These are phyloP conservation scores for Globisporangium carolinianum DNA, from an alignment of 352 stramenopile species.

Conservation along the genomic window DNA sequence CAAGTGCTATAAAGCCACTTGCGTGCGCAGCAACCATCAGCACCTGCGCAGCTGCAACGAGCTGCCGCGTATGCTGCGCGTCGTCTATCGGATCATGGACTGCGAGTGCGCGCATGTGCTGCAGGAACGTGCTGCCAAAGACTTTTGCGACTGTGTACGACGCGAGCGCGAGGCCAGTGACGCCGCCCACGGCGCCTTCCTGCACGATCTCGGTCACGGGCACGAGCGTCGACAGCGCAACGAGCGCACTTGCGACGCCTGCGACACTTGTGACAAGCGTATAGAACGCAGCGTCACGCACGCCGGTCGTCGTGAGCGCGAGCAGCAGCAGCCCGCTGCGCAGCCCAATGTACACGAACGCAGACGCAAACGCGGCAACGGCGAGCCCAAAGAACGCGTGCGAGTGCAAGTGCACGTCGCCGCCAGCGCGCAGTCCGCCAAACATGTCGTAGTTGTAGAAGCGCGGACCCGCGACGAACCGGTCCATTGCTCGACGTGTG, in stretches of 20 bases:
- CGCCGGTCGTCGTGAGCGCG: slow-evolving; percentile 17
- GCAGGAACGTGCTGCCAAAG: slow-evolving; percentile 12
- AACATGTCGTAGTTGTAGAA: slow-evolving; percentile 24
- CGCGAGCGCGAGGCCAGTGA: slow-evolving; percentile 9
- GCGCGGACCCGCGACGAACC: slow-evolving; percentile 14
- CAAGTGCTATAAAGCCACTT: slow-evolving; percentile 10
- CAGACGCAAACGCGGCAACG: slow-evolving; percentile 11
- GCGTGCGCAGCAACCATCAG: slow-evolving; percentile 10
- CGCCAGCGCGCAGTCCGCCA: slow-evolving; percentile 15
- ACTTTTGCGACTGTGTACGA: slow-evolving; percentile 16
- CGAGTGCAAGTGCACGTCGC: slow-evolving; percentile 8
- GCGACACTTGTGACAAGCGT: slow-evolving; percentile 18
- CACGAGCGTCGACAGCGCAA: slow-evolving; percentile 29
- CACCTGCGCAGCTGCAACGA: slow-evolving; percentile 6
- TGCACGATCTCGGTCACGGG: slow-evolving; percentile 14
- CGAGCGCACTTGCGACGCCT: slow-evolving; percentile 22
- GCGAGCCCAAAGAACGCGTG: slow-evolving; percentile 13
- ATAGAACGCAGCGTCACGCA: slow-evolving; percentile 21
- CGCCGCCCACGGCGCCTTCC: slow-evolving; percentile 12
- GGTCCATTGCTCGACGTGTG: not conserved
- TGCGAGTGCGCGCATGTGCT: not conserved
- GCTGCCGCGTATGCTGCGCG: slow-evolving; percentile 1
- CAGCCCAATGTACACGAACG: slow-evolving; percentile 16
- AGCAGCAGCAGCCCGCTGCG: slow-evolving; percentile 17
- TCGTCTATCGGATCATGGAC: slow-evolving; percentile 9